Evolutionary conservation across 1,284 basidiomycete genomes (phyloP), one percentile per base, ranked within the genome.

Genomic region (Melampsora medusae): DNA sequence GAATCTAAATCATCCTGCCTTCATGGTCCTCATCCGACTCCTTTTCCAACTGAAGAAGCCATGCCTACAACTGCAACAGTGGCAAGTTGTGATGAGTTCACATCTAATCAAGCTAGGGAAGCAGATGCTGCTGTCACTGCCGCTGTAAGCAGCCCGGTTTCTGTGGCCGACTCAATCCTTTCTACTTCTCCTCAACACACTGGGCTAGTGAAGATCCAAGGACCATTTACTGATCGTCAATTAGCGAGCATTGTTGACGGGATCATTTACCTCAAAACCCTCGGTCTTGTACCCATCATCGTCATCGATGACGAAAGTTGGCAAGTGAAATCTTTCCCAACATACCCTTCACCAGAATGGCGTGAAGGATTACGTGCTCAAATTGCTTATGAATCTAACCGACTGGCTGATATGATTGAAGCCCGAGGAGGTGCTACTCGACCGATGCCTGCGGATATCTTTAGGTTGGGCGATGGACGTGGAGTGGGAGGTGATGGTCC

Each of bases 151-250:
- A 89, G 87, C 79, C 87, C 87, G 1, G 86, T 46, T 9, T 61
- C 66, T 9, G 64, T 94, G 78, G 86, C 93, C 76, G 87, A 89
- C 14, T 90, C 90, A n/a, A 90, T 97, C 74, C 86, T 97, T 31
- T 87, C 93, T 81, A 93, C 93, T 4, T 88, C 92, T 67, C 87
- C 89, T 79, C 87, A 89, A 60, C 90, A 92, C 76, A 93, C 93
- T 1, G 94, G 94, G 1, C 88, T 99, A 10, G 95, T 99, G 82
- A 99, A 99, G 84, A 86, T 99, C 16, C 97, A 99, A 83, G 93
- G 96, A 2, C 97, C 97, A 0, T 99, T 99, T 83, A 92, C 89
- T n/a, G 91, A 97, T 83, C 87, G 90, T 14, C 97, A 99, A 82
- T 89, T 99, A 77, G 91, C 94, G 79, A 95, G 93, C 81, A 92